These are phyloP conservation scores for Aspergillus sp. DNA, from an alignment of 2,329 filamentous ascomycete genomes.

Conservation along the genomic window DNA sequence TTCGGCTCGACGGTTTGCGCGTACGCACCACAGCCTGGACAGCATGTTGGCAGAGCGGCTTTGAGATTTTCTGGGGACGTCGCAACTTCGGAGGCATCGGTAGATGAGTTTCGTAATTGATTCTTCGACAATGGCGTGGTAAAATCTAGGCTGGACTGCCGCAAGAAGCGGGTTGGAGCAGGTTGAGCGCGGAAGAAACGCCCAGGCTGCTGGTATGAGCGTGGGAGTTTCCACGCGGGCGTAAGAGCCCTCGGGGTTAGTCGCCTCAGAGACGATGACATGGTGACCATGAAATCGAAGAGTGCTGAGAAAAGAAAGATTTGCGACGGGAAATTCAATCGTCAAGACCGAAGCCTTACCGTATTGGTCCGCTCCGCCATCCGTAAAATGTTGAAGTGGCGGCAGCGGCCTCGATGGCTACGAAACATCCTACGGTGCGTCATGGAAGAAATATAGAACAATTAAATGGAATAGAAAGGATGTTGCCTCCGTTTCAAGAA, in stretches of 20 bases:
- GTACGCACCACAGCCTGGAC: constrained; percentile 64
- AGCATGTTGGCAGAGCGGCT: constrained; percentile 49
- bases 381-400: constrained; percentile 21
- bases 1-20: constrained; percentile 56
- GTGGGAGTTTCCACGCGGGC: background rate
- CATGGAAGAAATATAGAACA: background rate
- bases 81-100: constrained; percentile 7
- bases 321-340: background rate
- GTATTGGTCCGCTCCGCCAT: constrained; percentile 13
- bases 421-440: background rate
- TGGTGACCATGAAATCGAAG: constrained; percentile 17
- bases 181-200: background rate
- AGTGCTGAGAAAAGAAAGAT: background rate
- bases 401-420: background rate
- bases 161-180: constrained; percentile 9
- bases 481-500: background rate
- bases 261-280: constrained; percentile 29
- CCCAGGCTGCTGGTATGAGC: background rate
- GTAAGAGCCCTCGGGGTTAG: constrained; percentile 20
- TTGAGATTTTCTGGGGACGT: constrained; percentile 16
- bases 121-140: background rate
- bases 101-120: constrained; percentile 22
- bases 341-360: constrained; percentile 11
- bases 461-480: background rate
- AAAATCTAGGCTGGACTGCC: background rate